Base-by-base conservation (phyloP, 2,329 filamentous ascomycete genomes). In the Cadophora gregata region DNA sequence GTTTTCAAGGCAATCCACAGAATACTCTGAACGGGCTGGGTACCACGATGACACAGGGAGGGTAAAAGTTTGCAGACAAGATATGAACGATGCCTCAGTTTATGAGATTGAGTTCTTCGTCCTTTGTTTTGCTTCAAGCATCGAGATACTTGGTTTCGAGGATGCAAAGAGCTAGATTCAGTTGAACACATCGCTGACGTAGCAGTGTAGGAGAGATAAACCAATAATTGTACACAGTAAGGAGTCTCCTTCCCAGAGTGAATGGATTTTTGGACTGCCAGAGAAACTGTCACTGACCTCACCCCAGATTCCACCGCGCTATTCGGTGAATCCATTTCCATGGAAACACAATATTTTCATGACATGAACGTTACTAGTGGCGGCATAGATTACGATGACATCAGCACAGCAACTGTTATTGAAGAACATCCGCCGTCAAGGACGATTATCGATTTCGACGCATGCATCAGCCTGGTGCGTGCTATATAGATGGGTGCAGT, bases 401-500 rank as follows among this genome's bases (percentile, higher is more conserved):
- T 27, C 33, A 7, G 27, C 10, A 27, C 21, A 19, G 25, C n/a
- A 9, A 8, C 2, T 31, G n/a, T 9, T 8, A 24, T 24, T 29
- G 51, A 63, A 4, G 27, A 38, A 31, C 38, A 58, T 10, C 9
- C 24, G 8, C 8, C 38, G 38, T 14, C 8, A 16, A 47, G n/a
- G 38, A 27, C 24, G 4, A 16, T 45, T 31, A 24, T 21, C 12
- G 55, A 59, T 7, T 29, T 64, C 1, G 62, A 59, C 14, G 62
- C 29, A 19, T n/a, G 6, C 59, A 50, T 33, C 45, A 38, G n/a
- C 53, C 62, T 9, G n/a, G 53, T 19, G 48, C 10, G 19, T 65
- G 63, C 16, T 12, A 24, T 33, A n/a, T 65, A 45, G 14, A 19
- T 1, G 56, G 48, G 8, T 60, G 63, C 24, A 59, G 36, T 31